phyloP scores from a whole-genome alignment of 2,329 filamentous ascomycete genomes.

The Neonectria hederae region DNA sequence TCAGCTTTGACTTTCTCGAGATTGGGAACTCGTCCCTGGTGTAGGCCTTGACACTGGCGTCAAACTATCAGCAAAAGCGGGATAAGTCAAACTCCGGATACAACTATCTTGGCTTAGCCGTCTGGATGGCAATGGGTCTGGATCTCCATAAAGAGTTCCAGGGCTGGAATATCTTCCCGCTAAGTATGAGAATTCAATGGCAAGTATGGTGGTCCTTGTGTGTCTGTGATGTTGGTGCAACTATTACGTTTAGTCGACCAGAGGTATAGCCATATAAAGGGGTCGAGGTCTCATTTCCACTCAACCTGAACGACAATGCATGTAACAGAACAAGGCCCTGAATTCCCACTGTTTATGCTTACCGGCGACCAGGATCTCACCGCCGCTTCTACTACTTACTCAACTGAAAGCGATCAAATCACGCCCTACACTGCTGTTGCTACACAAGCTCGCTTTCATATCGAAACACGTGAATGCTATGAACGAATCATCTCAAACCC shows the following conservation, averaged over 20 bases:
- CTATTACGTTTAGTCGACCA: constrained; percentile 49
- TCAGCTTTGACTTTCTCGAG: constrained; percentile 56
- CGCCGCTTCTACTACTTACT: constrained; percentile 46
- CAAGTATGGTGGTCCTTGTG: constrained; percentile 53
- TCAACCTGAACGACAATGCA: constrained; percentile 56
- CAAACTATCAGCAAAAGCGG: constrained; percentile 61
- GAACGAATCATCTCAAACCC: constrained; percentile 56
- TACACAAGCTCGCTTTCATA: constrained; percentile 56
- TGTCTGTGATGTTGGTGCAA: constrained; percentile 58
- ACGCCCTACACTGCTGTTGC: constrained; percentile 56
- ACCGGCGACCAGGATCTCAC: constrained; percentile 42
- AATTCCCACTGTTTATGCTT: background rate
- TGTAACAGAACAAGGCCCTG: background rate
- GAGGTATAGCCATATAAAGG: constrained; percentile 52
- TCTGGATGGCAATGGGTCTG: constrained; percentile 59
- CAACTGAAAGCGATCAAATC: constrained; percentile 48
- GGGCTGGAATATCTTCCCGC: constrained; percentile 44
- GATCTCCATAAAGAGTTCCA: constrained; percentile 59
- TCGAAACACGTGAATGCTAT: constrained; percentile 56
- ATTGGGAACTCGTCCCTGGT: constrained; percentile 56
- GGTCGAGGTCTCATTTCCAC: constrained; percentile 53
- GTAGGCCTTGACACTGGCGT: constrained; percentile 55
- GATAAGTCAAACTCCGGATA: constrained; percentile 62
- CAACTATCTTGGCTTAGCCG: constrained; percentile 61
- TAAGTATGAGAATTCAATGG: constrained; percentile 49